A percentile compares a stretch with the other conserved stretches of the same genome.
Evolutionary conservation across 2,329 filamentous ascomycete species (phyloP).

Genomic region (Colletotrichum spinosum): DNA sequence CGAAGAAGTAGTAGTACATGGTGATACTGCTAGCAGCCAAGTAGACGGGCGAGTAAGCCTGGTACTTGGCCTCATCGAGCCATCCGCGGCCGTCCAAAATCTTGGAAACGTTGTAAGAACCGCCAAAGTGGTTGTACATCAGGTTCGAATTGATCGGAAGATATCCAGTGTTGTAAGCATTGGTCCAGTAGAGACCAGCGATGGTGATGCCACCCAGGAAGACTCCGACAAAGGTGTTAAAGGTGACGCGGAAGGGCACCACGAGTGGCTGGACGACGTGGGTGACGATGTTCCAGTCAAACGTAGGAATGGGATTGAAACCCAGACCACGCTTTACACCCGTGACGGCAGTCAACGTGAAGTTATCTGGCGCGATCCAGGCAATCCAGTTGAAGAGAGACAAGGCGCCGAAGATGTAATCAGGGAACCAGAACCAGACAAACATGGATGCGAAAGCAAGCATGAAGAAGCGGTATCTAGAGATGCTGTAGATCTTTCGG

Average conservation of each 20-base stretch:
- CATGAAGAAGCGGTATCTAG: conserved; percentile 57
- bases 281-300: conserved; percentile 54
- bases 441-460: conserved; percentile 58
- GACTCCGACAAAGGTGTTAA: conserved; percentile 47
- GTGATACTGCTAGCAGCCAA: conserved; percentile 50
- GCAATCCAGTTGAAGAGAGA: conserved; percentile 62
- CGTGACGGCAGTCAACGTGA: conserved; percentile 48
- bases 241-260: conserved; percentile 44
- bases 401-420: conserved; percentile 59
- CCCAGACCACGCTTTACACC: conserved; percentile 52
- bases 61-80: conserved; percentile 51
- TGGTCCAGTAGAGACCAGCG: conserved; percentile 47
- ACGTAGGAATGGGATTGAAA: conserved; percentile 51
- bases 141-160: conserved; percentile 55
- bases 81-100: conserved; percentile 48
- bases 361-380: conserved; percentile 59
- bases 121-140: conserved; percentile 52
- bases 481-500: conserved; percentile 48
- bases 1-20: conserved; percentile 55
- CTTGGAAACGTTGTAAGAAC: conserved; percentile 50
- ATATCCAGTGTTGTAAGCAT: conserved; percentile 50
- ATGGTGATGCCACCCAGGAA: conserved; percentile 45
- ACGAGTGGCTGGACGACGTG: conserved; percentile 46
- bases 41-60: conserved; percentile 55
- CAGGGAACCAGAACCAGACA: conserved; percentile 63